phyloP scores from a whole-genome alignment of 2,329 filamentous ascomycete genomes.

The Didymosphaeria variabile region DNA sequence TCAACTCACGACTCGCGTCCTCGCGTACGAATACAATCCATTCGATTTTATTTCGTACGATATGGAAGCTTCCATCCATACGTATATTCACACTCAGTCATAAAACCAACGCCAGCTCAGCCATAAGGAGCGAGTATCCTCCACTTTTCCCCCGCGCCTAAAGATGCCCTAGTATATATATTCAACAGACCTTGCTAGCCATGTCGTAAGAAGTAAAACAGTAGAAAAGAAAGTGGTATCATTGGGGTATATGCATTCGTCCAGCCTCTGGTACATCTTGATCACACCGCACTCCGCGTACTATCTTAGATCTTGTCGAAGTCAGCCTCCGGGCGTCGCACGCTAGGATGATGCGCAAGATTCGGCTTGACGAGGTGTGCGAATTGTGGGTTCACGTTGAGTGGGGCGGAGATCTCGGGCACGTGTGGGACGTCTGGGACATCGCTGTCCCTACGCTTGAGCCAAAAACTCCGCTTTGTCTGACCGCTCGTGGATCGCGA shows the following conservation, averaged over 20 bases:
- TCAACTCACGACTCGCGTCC: too few relatives aligned
- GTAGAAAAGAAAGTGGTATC: conserved; percentile 44
- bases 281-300: not conserved
- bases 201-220: conserved; percentile 4
- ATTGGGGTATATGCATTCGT: conserved; percentile 26
- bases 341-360: conserved; percentile 63
- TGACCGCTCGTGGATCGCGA: conserved; percentile 44
- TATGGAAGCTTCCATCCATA: not conserved
- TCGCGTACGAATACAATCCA: too few relatives aligned
- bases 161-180: not conserved
- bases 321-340: conserved; percentile 39
- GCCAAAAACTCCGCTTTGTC: conserved; percentile 40
- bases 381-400: conserved; percentile 63
- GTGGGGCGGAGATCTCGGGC: conserved; percentile 65
- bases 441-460: conserved; percentile 45
- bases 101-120: conserved; percentile 1
- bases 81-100: not conserved
- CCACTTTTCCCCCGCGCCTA: conserved; percentile 10
- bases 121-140: conserved; percentile 15
- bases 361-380: conserved; percentile 65
- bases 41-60: too few relatives aligned
- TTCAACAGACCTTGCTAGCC: not conserved
- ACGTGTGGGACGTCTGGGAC: conserved; percentile 54
- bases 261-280: not conserved
- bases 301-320: conserved; percentile 37